Evolutionary conservation across 129 eudicot genomes (phyloP).

Genomic region (Centrapalus pauciflorus): DNA sequence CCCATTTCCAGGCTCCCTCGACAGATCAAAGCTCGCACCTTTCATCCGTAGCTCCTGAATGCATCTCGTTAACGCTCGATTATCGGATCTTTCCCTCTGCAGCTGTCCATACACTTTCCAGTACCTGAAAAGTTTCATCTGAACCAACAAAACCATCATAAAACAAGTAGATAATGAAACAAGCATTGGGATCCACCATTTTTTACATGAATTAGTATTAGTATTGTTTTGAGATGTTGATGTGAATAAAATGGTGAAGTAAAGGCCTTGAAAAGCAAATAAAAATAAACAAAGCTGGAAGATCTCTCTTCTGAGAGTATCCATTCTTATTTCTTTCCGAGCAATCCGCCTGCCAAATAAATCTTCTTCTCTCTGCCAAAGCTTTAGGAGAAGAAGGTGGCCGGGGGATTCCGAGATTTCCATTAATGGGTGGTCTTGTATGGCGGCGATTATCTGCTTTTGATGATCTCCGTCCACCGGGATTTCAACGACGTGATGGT

Average conservation of each 20-base stretch:
- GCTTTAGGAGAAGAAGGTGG: conserved; percentile 76
- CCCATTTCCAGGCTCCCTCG: conserved; percentile 50
- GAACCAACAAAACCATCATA: conserved; percentile 50
- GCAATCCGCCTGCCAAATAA: conserved; percentile 40
- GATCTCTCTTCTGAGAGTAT: conserved; percentile 35
- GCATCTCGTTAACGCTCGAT: conserved; percentile 56
- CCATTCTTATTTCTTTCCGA: conserved; percentile 38
- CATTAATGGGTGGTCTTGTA: conserved; percentile 75
- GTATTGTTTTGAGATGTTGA: conserved; percentile 2
- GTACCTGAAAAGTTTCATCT: conserved; percentile 55
- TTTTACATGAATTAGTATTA: conserved; percentile 21
- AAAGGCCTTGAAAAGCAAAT: conserved; percentile 60
- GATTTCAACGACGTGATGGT: conserved; percentile 53
- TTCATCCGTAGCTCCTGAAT: conserved; percentile 87
- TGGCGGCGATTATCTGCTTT: conserved; percentile 28
- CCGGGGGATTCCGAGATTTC: conserved; percentile 87
- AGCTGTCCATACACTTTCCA: conserved; percentile 59
- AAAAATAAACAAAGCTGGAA: conserved; percentile 69
- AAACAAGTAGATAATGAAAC: conserved; percentile 36
- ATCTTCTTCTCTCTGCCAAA: conserved; percentile 78
- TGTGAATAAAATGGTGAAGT: conserved; percentile 57
- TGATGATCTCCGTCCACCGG: conserved; percentile 47
- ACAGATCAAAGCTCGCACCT: conserved; percentile 77
- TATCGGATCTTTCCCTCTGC: conserved; percentile 48
- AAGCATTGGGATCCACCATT: conserved; percentile 79